These are phyloP conservation scores for Colletotrichum lentis DNA, from an alignment of 2,329 filamentous ascomycete species.

Conservation along the genomic window DNA sequence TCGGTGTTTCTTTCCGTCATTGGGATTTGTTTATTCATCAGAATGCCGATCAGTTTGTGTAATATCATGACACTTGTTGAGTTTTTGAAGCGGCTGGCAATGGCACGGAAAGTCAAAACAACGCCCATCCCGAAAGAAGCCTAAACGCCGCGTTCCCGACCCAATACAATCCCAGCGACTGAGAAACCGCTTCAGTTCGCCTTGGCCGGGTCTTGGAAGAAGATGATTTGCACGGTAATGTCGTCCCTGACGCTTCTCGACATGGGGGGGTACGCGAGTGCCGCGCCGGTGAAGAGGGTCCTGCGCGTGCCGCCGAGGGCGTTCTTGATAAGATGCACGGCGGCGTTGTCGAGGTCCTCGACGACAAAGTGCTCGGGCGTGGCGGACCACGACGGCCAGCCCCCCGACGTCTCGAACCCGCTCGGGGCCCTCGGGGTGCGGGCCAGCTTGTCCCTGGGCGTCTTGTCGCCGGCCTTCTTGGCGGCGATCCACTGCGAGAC, in stretches of 20 bases:
- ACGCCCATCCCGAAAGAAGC: background rate
- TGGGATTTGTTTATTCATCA: no score
- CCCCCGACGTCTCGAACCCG: conserved; percentile 38
- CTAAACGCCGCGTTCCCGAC: background rate
- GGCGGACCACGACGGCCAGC: conserved; percentile 38
- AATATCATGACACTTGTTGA: no score
- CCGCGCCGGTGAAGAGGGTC: conserved; percentile 73
- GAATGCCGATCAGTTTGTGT: no score
- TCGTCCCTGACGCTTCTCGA: conserved; percentile 74
- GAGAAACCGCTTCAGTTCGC: background rate
- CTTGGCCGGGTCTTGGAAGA: conserved; percentile 47
- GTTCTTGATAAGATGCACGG: conserved; percentile 82
- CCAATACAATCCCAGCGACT: background rate
- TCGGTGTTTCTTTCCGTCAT: no score
- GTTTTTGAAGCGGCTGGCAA: no score
- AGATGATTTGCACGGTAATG: conserved; percentile 85
- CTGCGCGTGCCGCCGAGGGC: conserved; percentile 79
- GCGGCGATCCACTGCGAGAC: conserved; percentile 61
- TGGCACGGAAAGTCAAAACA: no score
- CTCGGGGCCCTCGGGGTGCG: background rate
- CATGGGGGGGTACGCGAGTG: conserved; percentile 76
- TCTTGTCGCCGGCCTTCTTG: conserved; percentile 16
- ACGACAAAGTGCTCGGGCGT: conserved; percentile 70
- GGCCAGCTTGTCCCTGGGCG: conserved; percentile 27
- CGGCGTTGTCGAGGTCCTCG: conserved; percentile 74